Percentiles rank a stretch among this genome's conserved stretches.
These are phyloP conservation scores for Hypomontagnella monticulosa DNA, from an alignment of 495 filamentous ascomycete species.

Conservation along the genomic window DNA sequence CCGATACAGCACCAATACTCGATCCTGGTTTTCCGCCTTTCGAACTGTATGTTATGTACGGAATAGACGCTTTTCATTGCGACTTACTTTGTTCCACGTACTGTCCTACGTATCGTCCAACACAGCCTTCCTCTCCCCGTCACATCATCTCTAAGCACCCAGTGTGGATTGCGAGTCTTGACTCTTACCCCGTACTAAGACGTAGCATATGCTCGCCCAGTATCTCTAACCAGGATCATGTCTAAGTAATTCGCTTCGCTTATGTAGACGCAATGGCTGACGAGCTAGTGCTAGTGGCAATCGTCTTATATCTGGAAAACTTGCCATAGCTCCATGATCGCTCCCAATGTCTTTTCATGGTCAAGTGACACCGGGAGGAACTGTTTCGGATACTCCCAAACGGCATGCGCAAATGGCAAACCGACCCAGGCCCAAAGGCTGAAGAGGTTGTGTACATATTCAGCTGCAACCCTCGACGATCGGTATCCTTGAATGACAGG, in stretches of 20 bases:
- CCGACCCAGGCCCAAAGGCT: slow-evolving; percentile 4
- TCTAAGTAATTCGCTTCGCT: slow-evolving; percentile 8
- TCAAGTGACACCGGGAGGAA: slow-evolving; percentile 31
- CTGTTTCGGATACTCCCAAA: slow-evolving; percentile 33
- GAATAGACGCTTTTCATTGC: slow-evolving; percentile 10
- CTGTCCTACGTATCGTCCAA: slow-evolving; percentile 10
- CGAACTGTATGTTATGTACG: background rate
- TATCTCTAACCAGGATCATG: slow-evolving; percentile 12
- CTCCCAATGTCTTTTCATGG: slow-evolving; percentile 10
- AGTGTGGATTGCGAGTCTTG: slow-evolving; percentile 3
- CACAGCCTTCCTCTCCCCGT: slow-evolving; percentile 8
- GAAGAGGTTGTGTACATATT: slow-evolving; percentile 26
- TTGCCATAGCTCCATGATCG: slow-evolving; percentile 6
- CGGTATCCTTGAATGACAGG: slow-evolving; percentile 31
- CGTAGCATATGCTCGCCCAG: slow-evolving; percentile 3
- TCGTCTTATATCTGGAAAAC: slow-evolving; percentile 19
- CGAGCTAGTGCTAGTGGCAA: slow-evolving; percentile 19
- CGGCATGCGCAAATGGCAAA: slow-evolving; percentile 8
- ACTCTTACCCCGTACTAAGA: background rate
- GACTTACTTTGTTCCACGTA: slow-evolving; percentile 21
- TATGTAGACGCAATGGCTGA: slow-evolving; percentile 7
- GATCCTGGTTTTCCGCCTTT: slow-evolving; percentile 7
- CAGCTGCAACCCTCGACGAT: slow-evolving; percentile 35
- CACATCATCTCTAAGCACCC: background rate
- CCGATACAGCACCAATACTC: slow-evolving; percentile 18